Evolutionary conservation across 495 filamentous ascomycete genomes (phyloP).

Genomic region (Penicillium pancosmium): DNA sequence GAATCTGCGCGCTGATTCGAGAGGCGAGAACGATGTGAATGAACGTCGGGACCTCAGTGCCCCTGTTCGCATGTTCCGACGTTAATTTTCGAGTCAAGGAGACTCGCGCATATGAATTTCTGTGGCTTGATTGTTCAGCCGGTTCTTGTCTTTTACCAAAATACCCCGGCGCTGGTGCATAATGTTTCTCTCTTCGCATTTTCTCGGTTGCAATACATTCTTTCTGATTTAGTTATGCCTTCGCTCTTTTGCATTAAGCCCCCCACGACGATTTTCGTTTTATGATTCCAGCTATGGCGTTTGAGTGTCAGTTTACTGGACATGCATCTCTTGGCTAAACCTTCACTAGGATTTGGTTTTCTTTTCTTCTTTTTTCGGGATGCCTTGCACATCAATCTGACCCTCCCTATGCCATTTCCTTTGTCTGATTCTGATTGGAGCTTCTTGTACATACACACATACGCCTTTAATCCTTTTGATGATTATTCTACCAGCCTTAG

Average conservation of each 20-base stretch:
- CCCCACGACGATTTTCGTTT: slow-evolving; percentile 8
- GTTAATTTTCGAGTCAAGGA: slow-evolving; percentile 23
- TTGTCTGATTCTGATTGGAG: neutral
- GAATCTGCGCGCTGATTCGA: slow-evolving; percentile 35
- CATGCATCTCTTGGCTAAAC: slow-evolving; percentile 4
- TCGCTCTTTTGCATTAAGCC: slow-evolving; percentile 19
- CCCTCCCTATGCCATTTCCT: slow-evolving; percentile 8
- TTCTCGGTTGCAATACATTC: neutral
- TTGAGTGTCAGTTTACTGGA: slow-evolving; percentile 4
- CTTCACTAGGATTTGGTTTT: neutral
- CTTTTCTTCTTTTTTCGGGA: neutral
- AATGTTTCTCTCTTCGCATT: slow-evolving; percentile 16
- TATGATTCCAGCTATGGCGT: slow-evolving; percentile 18
- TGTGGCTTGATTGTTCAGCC: slow-evolving; percentile 22
- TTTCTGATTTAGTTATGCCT: slow-evolving; percentile 2
- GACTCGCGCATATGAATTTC: slow-evolving; percentile 15
- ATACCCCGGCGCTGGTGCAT: slow-evolving; percentile 34
- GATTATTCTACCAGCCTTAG: too few relatives aligned
- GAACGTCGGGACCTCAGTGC: slow-evolving; percentile 45
- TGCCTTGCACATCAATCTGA: slow-evolving; percentile 4
- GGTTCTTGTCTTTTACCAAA: slow-evolving; percentile 25
- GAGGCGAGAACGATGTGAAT: slow-evolving; percentile 31
- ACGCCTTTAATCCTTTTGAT: neutral
- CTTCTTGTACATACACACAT: slow-evolving; percentile 4
- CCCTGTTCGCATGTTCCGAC: slow-evolving; percentile 42